Percentiles rank a stretch among this genome's conserved stretches.
Conservation (phyloP, 2,329 filamentous ascomycete genomes). For the Penicillium digitatum region DNA sequence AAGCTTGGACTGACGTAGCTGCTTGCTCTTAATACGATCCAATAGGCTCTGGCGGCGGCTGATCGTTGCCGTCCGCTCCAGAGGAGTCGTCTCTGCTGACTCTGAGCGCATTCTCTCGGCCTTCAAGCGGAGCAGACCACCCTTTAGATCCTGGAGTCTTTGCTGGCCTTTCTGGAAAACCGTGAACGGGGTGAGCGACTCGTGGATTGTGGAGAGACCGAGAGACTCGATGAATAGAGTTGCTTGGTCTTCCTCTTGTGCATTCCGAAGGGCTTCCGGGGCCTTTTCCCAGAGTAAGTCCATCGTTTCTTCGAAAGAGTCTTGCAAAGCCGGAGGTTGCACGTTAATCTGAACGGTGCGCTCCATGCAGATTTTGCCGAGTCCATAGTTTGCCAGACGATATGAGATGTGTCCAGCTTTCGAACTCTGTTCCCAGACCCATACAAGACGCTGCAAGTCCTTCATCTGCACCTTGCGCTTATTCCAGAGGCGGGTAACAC, state of each 20-base stretch:
- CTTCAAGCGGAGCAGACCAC: constrained; percentile 37
- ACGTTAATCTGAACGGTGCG: constrained; percentile 33
- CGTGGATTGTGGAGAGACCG: constrained; percentile 35
- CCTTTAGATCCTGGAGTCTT: constrained; percentile 40
- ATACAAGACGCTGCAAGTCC: constrained; percentile 64
- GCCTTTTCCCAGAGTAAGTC: constrained; percentile 30
- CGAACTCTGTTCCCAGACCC: constrained; percentile 51
- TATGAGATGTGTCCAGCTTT: constrained; percentile 27
- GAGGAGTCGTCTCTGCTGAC: constrained; percentile 16
- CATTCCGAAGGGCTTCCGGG: constrained; percentile 35
- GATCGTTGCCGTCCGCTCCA: constrained; percentile 28
- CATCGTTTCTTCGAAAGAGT: constrained; percentile 48
- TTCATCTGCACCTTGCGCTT: constrained; percentile 63
- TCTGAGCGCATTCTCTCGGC: constrained; percentile 30
- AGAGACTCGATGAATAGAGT: constrained; percentile 34
- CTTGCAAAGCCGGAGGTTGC: constrained; percentile 42
- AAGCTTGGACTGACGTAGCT: constrained; percentile 49
- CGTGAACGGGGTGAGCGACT: constrained; percentile 35
- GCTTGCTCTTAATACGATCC: constrained; percentile 71
- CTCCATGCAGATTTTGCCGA: constrained; percentile 40
- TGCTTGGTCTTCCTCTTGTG: constrained; percentile 32
- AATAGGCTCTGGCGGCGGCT: constrained; percentile 60
- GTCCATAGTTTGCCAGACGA: constrained; percentile 41
- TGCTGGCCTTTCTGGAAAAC: constrained; percentile 40
- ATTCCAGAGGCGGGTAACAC: constrained; percentile 66